Base-by-base conservation (phyloP, 306 rosid genomes). In the Malus sylvestris region DNA sequence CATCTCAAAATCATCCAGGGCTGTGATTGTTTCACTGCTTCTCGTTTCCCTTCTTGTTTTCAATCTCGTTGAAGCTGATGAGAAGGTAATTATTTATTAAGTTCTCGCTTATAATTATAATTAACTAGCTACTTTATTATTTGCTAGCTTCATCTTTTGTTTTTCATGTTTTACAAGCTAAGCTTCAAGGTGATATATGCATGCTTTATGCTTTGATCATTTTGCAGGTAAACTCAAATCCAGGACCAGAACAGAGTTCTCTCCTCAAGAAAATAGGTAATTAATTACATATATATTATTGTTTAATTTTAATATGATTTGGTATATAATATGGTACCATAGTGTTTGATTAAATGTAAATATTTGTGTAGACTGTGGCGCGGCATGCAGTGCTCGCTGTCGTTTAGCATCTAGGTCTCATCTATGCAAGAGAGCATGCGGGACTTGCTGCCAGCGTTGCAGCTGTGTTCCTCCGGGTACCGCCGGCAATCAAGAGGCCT, bases 401-500 rank as follows among this genome's bases (percentile, higher is more conserved):
- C 64, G 44, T 60, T 71, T 76, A 30, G 74, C 85, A 10, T 79
- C 83, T 10, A 78, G 91, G 80, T 86, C 71, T 8, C 53, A 4
- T 0, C 74, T 83, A 7, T 88, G 91, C 75, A 81, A 79, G 65
- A 76, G 91, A 29, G 86, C 89, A 0, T 85, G 89, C 32, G 83
- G 90, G 1, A 88, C 87, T 4, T 86, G 93, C 69, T 86, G 93
- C 59, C 15, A 76, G 16, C 82, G 85, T 4, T 88, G 88, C 74
- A 73, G 19, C 70, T 88, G 90, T 32, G 93, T 86, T n/a, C 90
- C 90, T 27, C 87, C 90, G 3, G 87, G 89, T 6, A 86, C 90
- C 5, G 75, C 74, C 42, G 83, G 81, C 8, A 74, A 88, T 57
- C 81, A 11, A 0, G 88, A 89, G 1, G 82, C 80, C 73, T 89